Base-by-base conservation (phyloP, 2,329 filamentous ascomycete genomes). In the Phyllosticta citribraziliensis region DNA sequence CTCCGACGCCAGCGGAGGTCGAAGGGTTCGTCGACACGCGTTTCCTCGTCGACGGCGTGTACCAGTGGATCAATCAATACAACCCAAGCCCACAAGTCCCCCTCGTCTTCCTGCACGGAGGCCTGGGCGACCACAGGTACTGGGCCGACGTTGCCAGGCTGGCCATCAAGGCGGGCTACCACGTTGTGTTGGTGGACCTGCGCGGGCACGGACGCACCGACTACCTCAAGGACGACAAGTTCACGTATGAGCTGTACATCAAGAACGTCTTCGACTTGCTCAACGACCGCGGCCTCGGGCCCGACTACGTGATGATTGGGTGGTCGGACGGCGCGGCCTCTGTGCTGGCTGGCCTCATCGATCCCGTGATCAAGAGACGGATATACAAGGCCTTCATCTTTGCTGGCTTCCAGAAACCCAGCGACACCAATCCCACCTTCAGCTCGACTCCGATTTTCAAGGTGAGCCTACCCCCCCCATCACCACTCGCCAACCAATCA, bases 1-100 rank as follows among this genome's bases (percentile, higher is more conserved):
- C 75, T 1, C 40, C 70, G 0, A 78, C 75, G 0, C 75, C 76
- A 25, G 63, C 66, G 0, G 68, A 78, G 2, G 75, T 75, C 17
- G 60, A 67, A 0, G 73, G 72, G n/a, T 69, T 75, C 64, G 68
- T 62, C 60, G 68, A 65, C 3, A 62, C 63, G 2, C 68, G 66
- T 5, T 69, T 66, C 11, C 55, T 65, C 6, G 68, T 75, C 65
- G 75, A 76, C 62, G 71, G 73, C 51, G 75, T 72, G 10, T 65
- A 75, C 8, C 71, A 78, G 20, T 78, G 75, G 75, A 72, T 69
- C 66, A 74, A 76, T 63, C 71, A 74, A 65, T 77, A 76, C 69
- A 76, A 76, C 60, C 68, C 73, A 30, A 55, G 66, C 8, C 67
- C 69, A 2, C 69, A 69, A 14, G 64, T 68, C 0, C 74, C 75